phyloP scores from a whole-genome alignment of 1,284 basidiomycete genomes.

The Heliocybe sulcata region DNA sequence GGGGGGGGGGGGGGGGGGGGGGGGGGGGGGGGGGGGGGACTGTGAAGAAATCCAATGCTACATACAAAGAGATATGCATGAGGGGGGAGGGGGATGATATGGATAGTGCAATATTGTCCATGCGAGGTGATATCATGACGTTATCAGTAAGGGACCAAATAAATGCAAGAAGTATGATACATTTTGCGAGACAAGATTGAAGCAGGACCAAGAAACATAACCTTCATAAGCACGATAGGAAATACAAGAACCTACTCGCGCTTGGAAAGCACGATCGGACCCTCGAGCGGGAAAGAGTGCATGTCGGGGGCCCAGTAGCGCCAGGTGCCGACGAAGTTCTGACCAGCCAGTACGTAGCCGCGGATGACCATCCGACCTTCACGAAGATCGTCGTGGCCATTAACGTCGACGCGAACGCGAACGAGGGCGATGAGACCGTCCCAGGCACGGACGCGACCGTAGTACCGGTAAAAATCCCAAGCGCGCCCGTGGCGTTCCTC shows the following conservation, averaged over 20 bases:
- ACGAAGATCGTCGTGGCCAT: slow-evolving; percentile 10
- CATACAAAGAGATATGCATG: too few species aligned
- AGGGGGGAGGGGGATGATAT: too few species aligned
- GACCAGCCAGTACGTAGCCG: slow-evolving; percentile 57
- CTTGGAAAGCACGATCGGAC: slow-evolving; percentile 47
- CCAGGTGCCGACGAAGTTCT: slow-evolving; percentile 68
- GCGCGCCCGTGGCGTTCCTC: slow-evolving; percentile 48
- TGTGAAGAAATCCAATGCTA: too few species aligned
- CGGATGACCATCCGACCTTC: slow-evolving; percentile 51
- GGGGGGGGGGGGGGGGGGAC: too few species aligned
- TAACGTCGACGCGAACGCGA: slow-evolving; percentile 28
- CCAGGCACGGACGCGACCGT: slow-evolving; percentile 59
- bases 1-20: too few species aligned
- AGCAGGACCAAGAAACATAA: neutral
- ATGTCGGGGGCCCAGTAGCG: slow-evolving; percentile 35
- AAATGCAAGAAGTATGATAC: neutral
- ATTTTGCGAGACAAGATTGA: neutral
- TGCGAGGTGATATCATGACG: too few species aligned
- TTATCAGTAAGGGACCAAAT: too few species aligned
- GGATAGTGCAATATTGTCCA: too few species aligned
- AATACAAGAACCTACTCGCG: slow-evolving; percentile 18
- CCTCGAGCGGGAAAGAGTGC: slow-evolving; percentile 36
- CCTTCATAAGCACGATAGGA: neutral
- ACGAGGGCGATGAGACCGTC: slow-evolving; percentile 64
- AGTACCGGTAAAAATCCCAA: slow-evolving; percentile 52